phyloP scores from a whole-genome alignment of 1,284 basidiomycete species.

The Ganoderma lucidum region DNA sequence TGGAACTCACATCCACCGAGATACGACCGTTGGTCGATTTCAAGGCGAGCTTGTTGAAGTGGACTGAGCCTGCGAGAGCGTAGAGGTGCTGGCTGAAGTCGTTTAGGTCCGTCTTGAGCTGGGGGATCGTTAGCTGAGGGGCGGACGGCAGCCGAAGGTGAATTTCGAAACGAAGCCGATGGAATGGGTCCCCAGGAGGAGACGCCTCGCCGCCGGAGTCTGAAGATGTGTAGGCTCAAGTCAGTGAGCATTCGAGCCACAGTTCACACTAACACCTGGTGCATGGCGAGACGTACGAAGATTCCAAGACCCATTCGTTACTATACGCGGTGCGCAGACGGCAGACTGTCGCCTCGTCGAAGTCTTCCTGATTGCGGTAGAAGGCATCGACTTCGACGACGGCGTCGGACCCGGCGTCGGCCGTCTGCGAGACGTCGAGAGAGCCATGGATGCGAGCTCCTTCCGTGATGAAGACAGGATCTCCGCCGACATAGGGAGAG shows the following conservation, averaged over 20 bases:
- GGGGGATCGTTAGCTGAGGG: slow-evolving; percentile 24
- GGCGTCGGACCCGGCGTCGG: slow-evolving; percentile 25
- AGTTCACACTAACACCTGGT: no score
- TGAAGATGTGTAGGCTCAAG: slow-evolving; percentile 7
- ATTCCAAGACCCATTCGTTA: slow-evolving; percentile 38
- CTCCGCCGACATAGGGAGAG: slow-evolving; percentile 36
- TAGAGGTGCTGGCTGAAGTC: slow-evolving; percentile 34
- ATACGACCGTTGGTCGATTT: slow-evolving; percentile 31
- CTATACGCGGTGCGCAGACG: slow-evolving; percentile 29
- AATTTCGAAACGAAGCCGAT: slow-evolving; percentile 31
- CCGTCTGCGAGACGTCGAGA: slow-evolving; percentile 34
- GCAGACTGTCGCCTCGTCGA: slow-evolving; percentile 34
- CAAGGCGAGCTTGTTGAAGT: slow-evolving; percentile 31
- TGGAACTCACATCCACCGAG: slow-evolving; percentile 28
- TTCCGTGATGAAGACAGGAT: slow-evolving; percentile 36
- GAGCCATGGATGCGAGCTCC: slow-evolving; percentile 39
- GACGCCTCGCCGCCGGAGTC: slow-evolving; percentile 24
- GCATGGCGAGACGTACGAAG: slow-evolving; percentile 34
- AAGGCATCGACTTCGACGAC: slow-evolving; percentile 33
- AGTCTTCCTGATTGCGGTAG: slow-evolving; percentile 29
- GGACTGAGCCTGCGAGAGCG: slow-evolving; percentile 27
- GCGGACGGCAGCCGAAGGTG: slow-evolving; percentile 33
- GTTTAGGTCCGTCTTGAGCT: slow-evolving; percentile 35
- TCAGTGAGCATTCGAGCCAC: no score
- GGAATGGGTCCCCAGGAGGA: slow-evolving; percentile 12